Percentiles rank a stretch among this genome's conserved stretches.
These are phyloP conservation scores for Cladosporium sp. DNA, from an alignment of 2,329 filamentous ascomycete species.

Conservation along the genomic window DNA sequence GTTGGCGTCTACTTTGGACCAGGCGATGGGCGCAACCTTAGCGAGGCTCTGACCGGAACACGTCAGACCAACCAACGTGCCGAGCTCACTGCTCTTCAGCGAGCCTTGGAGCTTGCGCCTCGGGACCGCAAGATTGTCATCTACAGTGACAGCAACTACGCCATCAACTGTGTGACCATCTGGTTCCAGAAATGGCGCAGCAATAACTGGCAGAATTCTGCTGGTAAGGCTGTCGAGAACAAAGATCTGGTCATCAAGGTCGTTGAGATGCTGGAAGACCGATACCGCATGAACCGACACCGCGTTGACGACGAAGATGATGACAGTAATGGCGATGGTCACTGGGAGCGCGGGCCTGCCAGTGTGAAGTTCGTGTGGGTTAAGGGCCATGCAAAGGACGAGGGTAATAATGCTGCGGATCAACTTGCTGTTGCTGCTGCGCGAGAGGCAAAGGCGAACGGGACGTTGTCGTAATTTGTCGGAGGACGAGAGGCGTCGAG, in stretches of 20 bases:
- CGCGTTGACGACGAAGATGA: slow-evolving; percentile 49
- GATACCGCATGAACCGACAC: slow-evolving; percentile 33
- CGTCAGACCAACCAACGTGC: slow-evolving; percentile 93
- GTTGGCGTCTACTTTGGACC: slow-evolving; percentile 67
- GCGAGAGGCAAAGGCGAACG: slow-evolving; percentile 37
- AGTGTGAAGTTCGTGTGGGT: slow-evolving; percentile 73
- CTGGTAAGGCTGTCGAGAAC: slow-evolving; percentile 76
- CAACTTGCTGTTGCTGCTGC: slow-evolving; percentile 70
- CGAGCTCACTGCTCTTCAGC: slow-evolving; percentile 85
- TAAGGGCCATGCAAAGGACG: slow-evolving; percentile 74
- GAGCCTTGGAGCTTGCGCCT: slow-evolving; percentile 75
- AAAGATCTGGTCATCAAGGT: slow-evolving; percentile 78
- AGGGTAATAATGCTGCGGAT: slow-evolving; percentile 81
- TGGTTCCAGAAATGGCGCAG: slow-evolving; percentile 79
- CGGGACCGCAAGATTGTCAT: slow-evolving; percentile 70
- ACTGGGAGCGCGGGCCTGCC: slow-evolving; percentile 37
- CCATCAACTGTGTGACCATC: slow-evolving; percentile 81
- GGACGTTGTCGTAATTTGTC: not conserved
- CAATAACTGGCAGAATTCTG: slow-evolving; percentile 75
- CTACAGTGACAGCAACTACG: slow-evolving; percentile 84
- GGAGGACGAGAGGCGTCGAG: not conserved
- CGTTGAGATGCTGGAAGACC: slow-evolving; percentile 67
- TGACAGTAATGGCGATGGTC: slow-evolving; percentile 16
- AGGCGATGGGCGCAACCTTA: slow-evolving; percentile 59
- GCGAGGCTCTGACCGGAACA: slow-evolving; percentile 71